Evolutionary conservation across 768 basidiomycete species (phyloP).

Genomic region (Tricholomella constricta): DNA sequence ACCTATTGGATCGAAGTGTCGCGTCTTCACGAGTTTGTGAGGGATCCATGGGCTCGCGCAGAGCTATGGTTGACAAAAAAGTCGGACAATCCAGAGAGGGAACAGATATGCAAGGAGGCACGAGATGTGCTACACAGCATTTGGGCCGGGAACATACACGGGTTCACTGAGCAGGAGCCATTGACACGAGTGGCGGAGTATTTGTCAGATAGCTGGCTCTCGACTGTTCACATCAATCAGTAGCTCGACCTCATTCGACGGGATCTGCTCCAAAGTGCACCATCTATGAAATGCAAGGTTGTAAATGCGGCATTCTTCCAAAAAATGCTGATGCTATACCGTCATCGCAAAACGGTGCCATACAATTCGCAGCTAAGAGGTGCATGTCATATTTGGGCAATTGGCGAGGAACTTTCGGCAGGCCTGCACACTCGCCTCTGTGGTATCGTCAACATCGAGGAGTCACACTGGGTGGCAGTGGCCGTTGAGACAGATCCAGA

Average conservation of each 20-base stretch:
- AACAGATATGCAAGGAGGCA: neutral
- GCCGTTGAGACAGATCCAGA: neutral
- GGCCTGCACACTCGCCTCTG: neutral
- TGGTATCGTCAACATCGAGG: neutral
- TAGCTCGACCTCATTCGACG: neutral
- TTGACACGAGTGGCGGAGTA: neutral
- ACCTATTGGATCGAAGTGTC: neutral
- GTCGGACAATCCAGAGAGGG: neutral
- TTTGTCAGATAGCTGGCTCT: neutral
- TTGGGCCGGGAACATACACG: neutral
- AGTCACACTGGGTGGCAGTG: neutral
- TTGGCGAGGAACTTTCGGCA: neutral
- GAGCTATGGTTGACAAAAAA: neutral
- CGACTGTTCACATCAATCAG: neutral
- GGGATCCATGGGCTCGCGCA: neutral
- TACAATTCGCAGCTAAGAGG: neutral
- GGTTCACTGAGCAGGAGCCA: neutral
- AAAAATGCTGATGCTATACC: neutral
- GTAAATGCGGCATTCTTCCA: neutral
- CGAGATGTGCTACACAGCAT: neutral
- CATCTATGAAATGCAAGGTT: neutral
- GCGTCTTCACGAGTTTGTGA: neutral
- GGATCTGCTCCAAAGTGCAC: neutral
- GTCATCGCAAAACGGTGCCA: neutral
- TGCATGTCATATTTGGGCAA: neutral